A percentile compares a stretch with the other conserved stretches of the same genome.
These are phyloP conservation scores for Neopestalotiopsis clavispora DNA, from an alignment of 2,329 filamentous ascomycete species.

Conservation along the genomic window DNA sequence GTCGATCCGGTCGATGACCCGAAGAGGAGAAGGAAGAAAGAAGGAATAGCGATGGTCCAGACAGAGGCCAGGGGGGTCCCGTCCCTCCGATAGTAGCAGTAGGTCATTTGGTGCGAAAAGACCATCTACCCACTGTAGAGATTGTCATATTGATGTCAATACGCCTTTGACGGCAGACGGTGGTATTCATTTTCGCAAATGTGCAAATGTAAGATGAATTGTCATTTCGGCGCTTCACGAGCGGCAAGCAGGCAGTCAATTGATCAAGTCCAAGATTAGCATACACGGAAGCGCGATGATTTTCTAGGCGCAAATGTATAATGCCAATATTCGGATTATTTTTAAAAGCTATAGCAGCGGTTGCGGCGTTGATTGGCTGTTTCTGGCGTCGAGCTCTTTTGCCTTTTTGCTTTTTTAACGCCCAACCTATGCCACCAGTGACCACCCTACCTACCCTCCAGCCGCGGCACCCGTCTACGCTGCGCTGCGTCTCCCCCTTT, in stretches of 20 bases:
- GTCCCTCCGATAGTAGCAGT: neutral
- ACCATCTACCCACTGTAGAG: neutral
- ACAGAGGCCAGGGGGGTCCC: neutral
- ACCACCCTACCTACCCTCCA: neutral
- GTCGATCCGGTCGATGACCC: constrained; percentile 9
- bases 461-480: neutral
- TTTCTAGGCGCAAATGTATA: neutral
- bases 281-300: neutral
- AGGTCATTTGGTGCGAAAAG: neutral
- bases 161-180: neutral
- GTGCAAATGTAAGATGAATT: neutral
- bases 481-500: neutral
- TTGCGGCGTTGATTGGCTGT: neutral
- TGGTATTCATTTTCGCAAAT: neutral
- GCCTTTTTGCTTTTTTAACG: neutral
- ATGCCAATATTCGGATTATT: neutral
- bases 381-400: neutral
- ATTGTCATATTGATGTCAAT: neutral
- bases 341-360: neutral
- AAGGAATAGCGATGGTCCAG: neutral
- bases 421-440: neutral
- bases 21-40: neutral
- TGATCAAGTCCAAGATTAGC: neutral
- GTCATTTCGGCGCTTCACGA: neutral
- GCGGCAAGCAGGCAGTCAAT: too few relatives aligned